These are phyloP conservation scores for Tetradesmus lagerheimii DNA, from an alignment of 139 green algal genomes.

Conservation along the genomic window DNA sequence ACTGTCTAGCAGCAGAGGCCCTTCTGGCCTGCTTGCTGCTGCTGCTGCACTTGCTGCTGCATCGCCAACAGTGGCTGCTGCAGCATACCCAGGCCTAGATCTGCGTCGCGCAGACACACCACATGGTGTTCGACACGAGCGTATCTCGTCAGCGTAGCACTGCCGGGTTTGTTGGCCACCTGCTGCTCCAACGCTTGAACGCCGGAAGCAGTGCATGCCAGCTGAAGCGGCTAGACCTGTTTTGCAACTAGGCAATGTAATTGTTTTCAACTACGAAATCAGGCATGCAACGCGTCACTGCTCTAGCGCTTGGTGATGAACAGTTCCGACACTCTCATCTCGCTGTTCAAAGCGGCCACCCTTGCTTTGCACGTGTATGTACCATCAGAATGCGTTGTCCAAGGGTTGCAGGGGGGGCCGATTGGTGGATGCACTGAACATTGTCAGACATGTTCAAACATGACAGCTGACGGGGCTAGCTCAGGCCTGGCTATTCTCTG, in stretches of 20 bases:
- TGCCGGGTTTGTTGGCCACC: neutral
- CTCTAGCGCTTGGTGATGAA: neutral
- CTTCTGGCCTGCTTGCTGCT: neutral
- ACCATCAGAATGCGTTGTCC: too few species aligned
- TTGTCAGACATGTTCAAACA: neutral
- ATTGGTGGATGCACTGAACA: too few species aligned
- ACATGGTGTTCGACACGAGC: neutral
- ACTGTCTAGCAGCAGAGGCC: neutral
- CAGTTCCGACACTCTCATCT: neutral
- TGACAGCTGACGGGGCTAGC: too few species aligned
- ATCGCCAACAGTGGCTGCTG: neutral
- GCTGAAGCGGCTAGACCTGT: neutral
- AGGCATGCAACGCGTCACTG: neutral
- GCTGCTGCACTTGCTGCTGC: slow-evolving; percentile 2
- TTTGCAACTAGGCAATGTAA: too few species aligned
- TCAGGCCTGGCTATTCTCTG: too few species aligned
- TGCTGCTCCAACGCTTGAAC: neutral
- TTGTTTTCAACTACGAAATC: too few species aligned
- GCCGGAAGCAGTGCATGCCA: neutral
- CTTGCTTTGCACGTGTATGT: neutral
- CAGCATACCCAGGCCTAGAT: neutral
- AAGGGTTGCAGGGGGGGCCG: too few species aligned
- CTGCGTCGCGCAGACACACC: too few species aligned
- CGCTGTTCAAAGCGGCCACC: neutral
- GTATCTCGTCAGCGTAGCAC: neutral